phyloP scores from a whole-genome alignment of 2,329 filamentous ascomycete species.

The Botrytis fabae region DNA sequence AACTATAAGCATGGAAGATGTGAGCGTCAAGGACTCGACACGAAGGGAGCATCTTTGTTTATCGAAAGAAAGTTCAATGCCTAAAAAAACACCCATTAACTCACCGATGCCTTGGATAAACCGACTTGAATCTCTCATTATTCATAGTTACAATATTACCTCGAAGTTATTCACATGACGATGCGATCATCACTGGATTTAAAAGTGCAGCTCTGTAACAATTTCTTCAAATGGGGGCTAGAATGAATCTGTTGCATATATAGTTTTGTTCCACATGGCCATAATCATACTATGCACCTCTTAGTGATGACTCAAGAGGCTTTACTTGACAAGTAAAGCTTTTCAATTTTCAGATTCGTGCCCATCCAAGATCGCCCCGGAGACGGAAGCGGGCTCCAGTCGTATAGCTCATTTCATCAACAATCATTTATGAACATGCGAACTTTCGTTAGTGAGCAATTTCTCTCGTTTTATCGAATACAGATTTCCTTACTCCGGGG shows the following conservation, averaged over 20 bases:
- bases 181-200: background rate
- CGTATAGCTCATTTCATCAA: background rate
- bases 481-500: background rate
- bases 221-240: background rate
- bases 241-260: slow-evolving; percentile 4
- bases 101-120: background rate
- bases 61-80: background rate
- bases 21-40: background rate
- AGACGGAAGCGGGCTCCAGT: background rate
- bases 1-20: background rate
- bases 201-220: background rate
- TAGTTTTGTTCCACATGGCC: background rate
- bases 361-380: background rate
- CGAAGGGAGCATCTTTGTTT: background rate
- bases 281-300: background rate
- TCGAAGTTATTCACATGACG: background rate
- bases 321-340: background rate
- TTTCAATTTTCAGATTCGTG: background rate
- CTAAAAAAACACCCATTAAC: background rate
- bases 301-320: background rate
- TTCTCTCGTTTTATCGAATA: background rate
- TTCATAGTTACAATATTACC: background rate
- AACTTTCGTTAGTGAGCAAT: background rate
- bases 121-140: background rate
- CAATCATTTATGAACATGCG: background rate